Evolutionary conservation across 2,329 filamentous ascomycete species (phyloP), one percentile per base, ranked within the genome.

Genomic region (Botrytis deweyae): DNA sequence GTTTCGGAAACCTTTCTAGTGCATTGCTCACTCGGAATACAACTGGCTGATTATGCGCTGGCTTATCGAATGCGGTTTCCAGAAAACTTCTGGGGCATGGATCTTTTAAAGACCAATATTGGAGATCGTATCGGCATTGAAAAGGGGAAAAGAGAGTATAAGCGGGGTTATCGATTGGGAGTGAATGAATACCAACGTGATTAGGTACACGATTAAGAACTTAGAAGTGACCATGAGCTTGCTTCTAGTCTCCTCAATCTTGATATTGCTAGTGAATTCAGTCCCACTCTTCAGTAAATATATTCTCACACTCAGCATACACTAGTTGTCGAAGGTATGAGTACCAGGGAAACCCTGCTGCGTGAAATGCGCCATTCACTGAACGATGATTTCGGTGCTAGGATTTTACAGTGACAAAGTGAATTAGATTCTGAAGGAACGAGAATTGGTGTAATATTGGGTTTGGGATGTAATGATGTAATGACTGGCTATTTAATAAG

Each of bases 401-500:
- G 44, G 18, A 22, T 46, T 46, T 16, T 20, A 20, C 7, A 16
- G 16, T 9, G 14, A 5, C 18, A 16, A 22, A 22, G 7, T 22
- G 18, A 46, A 22, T 16, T 1, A 20, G 18, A 8, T 20, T 16
- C 12, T 42, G 22, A n/a, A 52, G 22, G 25, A 18, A 4, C 8
- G 22, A n/a, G 22, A 52, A 25, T 12, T 52, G 49, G 49, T n/a
- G 22, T 52, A 52, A 8, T 55, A 18, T 29, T 55, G n/a, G n/a
- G n/a, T 1, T 29, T 29, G 14, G 4, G 16, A 6, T 16, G 0
- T 16, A 55, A 2, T 7, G 16, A 6, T 16, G 1, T 16, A 55
- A 2, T 3, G n/a, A 55, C 10, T 6, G 6, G 16, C 29, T 33
- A 20, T 20, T 20, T 59, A 8, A 59, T 3, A 18, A 7, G 3